Evolutionary conservation across 352 stramenopile species (phyloP).

Genomic region (Phytophthora citrophthora): DNA sequence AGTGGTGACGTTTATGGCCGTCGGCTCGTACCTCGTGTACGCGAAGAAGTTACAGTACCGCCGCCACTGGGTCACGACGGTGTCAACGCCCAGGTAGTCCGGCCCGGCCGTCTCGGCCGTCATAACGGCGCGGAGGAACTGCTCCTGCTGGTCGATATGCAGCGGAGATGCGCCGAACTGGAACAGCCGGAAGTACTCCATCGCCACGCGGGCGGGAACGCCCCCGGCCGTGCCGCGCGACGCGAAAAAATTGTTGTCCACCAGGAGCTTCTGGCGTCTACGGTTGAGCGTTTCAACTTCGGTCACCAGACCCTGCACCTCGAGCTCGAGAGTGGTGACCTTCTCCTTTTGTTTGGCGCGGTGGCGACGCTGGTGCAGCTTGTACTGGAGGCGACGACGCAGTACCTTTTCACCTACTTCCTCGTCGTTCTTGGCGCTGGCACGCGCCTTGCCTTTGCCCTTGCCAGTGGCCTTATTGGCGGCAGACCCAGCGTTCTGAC

Average conservation of each 20-base stretch:
- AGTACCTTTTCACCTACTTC: constrained; percentile 47
- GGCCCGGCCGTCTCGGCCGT: constrained; percentile 45
- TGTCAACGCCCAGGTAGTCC: constrained; percentile 62
- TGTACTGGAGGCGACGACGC: constrained; percentile 58
- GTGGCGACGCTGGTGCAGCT: constrained; percentile 64
- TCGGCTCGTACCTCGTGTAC: constrained; percentile 41
- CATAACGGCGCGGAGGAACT: constrained; percentile 63
- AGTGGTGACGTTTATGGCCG: constrained; percentile 39
- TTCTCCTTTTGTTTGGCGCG: constrained; percentile 67
- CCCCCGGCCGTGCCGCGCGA: constrained; percentile 34
- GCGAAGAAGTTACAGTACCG: constrained; percentile 58
- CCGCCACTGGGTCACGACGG: constrained; percentile 57
- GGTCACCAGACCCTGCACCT: constrained; percentile 41
- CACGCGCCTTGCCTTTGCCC: constrained; percentile 5
- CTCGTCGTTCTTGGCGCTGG: constrained; percentile 7
- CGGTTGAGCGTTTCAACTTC: constrained; percentile 44
- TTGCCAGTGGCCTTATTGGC: not conserved
- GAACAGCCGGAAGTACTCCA: constrained; percentile 68
- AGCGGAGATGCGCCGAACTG: constrained; percentile 42
- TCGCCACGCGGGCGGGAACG: constrained; percentile 40
- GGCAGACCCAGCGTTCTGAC: constrained; percentile 18
- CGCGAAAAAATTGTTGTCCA: constrained; percentile 45
- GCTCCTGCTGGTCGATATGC: constrained; percentile 45
- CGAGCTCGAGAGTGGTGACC: constrained; percentile 42
- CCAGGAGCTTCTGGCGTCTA: constrained; percentile 35